Evolutionary conservation across 1,284 basidiomycete genomes (phyloP), one percentile per base, ranked within the genome.

Genomic region (Leccinum solheimii): DNA sequence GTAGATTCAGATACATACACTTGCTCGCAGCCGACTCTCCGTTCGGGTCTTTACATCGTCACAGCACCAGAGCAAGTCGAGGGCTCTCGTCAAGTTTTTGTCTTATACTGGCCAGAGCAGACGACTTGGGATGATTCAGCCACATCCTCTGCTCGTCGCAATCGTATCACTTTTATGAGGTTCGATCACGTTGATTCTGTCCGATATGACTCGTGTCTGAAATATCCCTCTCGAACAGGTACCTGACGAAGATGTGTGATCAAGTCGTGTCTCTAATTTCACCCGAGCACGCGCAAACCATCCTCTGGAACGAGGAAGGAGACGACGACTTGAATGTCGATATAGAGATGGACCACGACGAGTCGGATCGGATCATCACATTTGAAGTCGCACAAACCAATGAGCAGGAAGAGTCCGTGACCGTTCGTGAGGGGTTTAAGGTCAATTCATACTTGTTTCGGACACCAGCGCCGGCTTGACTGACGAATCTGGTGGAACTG

Each of bases 111-210:
- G 86, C 86, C 85, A 0, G 83, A 88, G 64, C 78, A 83, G 40
- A 77, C 75, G 0, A 87, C 85, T 0, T 88, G 86, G 86, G 73
- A 82, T 32, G 83, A 86, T 68, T 72, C 77, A 34, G 79, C 81
- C 0, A 57, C 73, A 1, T 75, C 79, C 0, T 75, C 83, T 3
- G 77, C 84, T 45, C 67, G 75, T 26, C 76, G 81, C 1, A 87
- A 86, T 69, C 76, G 85, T 11, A 73, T 83, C 5, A 86, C 84
- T 0, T 87, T 88, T 65, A 85, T 88, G 82, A 72, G 85, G 86
- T 85, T 64, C n/a, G 73, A 59, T 19, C 7, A 8, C 9, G 14
- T 55, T 1, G 2, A 56, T 30, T 48, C 4, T 51, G 3, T 48
- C 27, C 0, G 21, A 23, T 14, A 13, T 26, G 8, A 30, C 4